phyloP scores from a whole-genome alignment of 768 basidiomycete species.

The Paxillus ammoniavirescens region DNA sequence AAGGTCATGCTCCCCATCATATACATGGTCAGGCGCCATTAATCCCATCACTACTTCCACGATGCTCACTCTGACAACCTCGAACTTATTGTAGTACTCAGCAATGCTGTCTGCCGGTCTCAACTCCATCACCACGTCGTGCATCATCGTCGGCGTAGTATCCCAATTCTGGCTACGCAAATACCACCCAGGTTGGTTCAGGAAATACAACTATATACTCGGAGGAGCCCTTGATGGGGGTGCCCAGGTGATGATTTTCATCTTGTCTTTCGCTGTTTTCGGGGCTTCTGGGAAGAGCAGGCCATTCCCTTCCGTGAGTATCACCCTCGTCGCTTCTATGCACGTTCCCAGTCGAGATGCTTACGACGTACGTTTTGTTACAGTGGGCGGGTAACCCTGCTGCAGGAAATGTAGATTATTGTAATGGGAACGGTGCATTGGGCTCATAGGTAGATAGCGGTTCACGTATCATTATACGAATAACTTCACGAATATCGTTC shows the following conservation, averaged over 20 bases:
- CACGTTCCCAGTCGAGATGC: neutral
- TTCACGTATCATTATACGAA: too few species aligned
- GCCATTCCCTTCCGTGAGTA: constrained; percentile 37
- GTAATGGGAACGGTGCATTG: constrained; percentile 57
- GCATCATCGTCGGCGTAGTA: constrained; percentile 50
- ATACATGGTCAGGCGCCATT: constrained; percentile 38
- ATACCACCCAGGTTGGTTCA: constrained; percentile 65
- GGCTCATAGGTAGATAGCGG: constrained; percentile 19
- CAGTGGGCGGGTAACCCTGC: constrained; percentile 55
- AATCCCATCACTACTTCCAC: too few species aligned
- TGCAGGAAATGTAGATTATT: constrained; percentile 54
- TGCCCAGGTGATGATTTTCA: constrained; percentile 53
- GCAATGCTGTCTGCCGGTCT: constrained; percentile 50
- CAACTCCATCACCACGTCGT: constrained; percentile 48
- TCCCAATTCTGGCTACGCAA: constrained; percentile 62
- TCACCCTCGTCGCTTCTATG: too few species aligned
- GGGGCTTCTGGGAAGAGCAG: constrained; percentile 50
- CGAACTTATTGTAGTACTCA: constrained; percentile 34
- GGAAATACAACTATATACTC: constrained; percentile 58
- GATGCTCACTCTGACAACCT: neutral
- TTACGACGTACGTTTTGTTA: constrained; percentile 1
- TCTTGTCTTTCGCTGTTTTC: constrained; percentile 49
- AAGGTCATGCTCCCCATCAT: constrained; percentile 56
- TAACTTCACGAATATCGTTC: too few species aligned
- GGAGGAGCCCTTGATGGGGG: constrained; percentile 36